Conservation (phyloP, 2,329 filamentous ascomycete species). For the Thelonectria rubi region DNA sequence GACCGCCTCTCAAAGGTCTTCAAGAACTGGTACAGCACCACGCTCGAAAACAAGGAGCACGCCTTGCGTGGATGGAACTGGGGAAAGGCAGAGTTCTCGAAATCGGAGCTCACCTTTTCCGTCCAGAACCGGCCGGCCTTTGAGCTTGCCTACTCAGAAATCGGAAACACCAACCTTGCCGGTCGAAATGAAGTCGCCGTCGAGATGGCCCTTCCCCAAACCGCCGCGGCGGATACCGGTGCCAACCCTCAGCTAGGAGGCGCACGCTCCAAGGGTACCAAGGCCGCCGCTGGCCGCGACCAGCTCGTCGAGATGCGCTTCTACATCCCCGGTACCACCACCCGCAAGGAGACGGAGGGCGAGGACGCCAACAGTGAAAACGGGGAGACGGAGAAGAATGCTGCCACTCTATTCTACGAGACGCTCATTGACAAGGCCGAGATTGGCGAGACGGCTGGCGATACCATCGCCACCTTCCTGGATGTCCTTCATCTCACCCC, state of each 20-base stretch:
- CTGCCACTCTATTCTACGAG: constrained; percentile 97
- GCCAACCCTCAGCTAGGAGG: constrained; percentile 79
- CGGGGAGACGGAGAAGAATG: constrained; percentile 81
- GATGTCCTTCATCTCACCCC: constrained; percentile 97
- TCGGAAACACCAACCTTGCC: constrained; percentile 96
- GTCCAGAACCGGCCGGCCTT: constrained; percentile 97
- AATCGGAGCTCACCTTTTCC: constrained; percentile 94
- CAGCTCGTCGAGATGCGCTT: constrained; percentile 99
- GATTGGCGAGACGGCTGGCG: constrained; percentile 98
- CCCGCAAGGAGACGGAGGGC: constrained; percentile 74
- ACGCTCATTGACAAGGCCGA: constrained; percentile 98
- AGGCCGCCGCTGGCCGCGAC: constrained; percentile 87
- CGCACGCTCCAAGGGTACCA: constrained; percentile 80
- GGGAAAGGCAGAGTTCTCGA: constrained; percentile 97
- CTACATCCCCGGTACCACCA: constrained; percentile 92
- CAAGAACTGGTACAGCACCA: constrained; percentile 98
- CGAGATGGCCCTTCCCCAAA: constrained; percentile 83
- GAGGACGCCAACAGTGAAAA: constrained; percentile 74
- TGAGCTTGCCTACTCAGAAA: constrained; percentile 96
- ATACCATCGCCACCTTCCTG: constrained; percentile 96
- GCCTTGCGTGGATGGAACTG: constrained; percentile 98
- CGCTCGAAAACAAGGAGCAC: constrained; percentile 91
- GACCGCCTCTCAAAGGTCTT: constrained; percentile 92
- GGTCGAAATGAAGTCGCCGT: constrained; percentile 98
- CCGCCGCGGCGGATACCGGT: constrained; percentile 75